Conservation (phyloP, 257 asterid species). For the Nicotiana sylvestris region DNA sequence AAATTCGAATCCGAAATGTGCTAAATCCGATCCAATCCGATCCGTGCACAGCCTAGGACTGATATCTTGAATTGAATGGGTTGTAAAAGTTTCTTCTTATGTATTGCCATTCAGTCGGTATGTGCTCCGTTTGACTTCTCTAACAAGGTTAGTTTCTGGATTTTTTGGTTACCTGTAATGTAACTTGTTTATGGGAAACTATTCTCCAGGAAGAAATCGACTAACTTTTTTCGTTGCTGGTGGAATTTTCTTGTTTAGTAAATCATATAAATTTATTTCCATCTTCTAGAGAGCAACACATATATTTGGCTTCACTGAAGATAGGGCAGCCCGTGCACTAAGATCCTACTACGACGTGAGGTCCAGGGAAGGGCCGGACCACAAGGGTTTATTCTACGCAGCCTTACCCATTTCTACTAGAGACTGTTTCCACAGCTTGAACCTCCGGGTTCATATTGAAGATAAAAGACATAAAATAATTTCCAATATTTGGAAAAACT, state of each 20-base stretch:
- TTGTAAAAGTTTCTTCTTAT: background rate
- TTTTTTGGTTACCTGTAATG: conserved; percentile 7
- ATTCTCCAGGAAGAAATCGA: too few species aligned
- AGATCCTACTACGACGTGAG: too few species aligned
- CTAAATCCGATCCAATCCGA: too few species aligned
- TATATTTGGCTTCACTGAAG: background rate
- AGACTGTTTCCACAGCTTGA: too few species aligned
- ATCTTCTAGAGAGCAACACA: background rate
- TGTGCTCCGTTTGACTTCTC: conserved; percentile 88
- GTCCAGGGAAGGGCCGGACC: too few species aligned
- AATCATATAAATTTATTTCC: background rate
- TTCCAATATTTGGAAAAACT: background rate
- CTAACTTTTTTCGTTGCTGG: too few species aligned
- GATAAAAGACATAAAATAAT: background rate
- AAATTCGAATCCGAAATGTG: too few species aligned
- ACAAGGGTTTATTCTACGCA: too few species aligned
- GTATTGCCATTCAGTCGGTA: conserved; percentile 76
- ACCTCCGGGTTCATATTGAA: background rate
- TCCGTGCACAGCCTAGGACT: too few species aligned
- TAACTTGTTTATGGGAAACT: too few species aligned
- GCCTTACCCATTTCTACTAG: too few species aligned
- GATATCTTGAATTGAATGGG: background rate
- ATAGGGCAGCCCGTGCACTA: too few species aligned
- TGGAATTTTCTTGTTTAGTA: background rate
- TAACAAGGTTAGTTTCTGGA: conserved; percentile 38